Conservation (phyloP, 1,284 basidiomycete genomes). For the Moniliella sp. region DNA sequence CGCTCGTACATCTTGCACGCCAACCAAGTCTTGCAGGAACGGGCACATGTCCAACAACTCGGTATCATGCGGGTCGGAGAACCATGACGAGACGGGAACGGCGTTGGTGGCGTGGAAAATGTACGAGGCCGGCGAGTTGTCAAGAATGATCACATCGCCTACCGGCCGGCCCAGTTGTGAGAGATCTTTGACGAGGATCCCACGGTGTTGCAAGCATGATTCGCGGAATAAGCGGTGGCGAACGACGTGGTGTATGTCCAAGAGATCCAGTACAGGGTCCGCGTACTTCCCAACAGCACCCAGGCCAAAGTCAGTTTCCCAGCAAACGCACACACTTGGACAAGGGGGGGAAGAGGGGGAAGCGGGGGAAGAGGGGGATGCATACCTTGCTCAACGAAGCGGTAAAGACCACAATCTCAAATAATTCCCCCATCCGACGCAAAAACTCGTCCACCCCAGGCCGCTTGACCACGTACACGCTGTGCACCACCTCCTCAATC, state of each 20-base stretch:
- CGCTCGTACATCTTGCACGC: slow-evolving; percentile 71
- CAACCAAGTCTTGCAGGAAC: slow-evolving; percentile 71
- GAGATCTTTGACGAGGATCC: slow-evolving; percentile 97
- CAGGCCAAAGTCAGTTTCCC: slow-evolving; percentile 1
- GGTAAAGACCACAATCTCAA: slow-evolving; percentile 94
- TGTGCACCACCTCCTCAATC: slow-evolving; percentile 92
- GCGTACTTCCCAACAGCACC: slow-evolving; percentile 60
- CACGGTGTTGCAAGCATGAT: slow-evolving; percentile 94
- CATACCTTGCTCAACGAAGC: slow-evolving; percentile 68
- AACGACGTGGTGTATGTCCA: slow-evolving; percentile 75
- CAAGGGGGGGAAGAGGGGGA: slow-evolving; percentile 3
- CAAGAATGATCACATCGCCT: slow-evolving; percentile 80
- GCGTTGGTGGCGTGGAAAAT: slow-evolving; percentile 99
- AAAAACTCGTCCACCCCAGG: slow-evolving; percentile 92
- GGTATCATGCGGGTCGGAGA: slow-evolving; percentile 70
- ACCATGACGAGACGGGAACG: slow-evolving; percentile 95
- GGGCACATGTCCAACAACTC: slow-evolving; percentile 78
- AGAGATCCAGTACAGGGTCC: slow-evolving; percentile 87
- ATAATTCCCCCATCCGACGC: slow-evolving; percentile 88
- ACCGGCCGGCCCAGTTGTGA: slow-evolving; percentile 85
- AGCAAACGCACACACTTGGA: not conserved
- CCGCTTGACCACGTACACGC: slow-evolving; percentile 95
- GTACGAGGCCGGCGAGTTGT: slow-evolving; percentile 95
- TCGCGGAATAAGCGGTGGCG: slow-evolving; percentile 90
- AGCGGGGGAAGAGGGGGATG: too few species aligned